phyloP scores from a whole-genome alignment of 1,139 yeast genomes.

The Pichia sp. region DNA sequence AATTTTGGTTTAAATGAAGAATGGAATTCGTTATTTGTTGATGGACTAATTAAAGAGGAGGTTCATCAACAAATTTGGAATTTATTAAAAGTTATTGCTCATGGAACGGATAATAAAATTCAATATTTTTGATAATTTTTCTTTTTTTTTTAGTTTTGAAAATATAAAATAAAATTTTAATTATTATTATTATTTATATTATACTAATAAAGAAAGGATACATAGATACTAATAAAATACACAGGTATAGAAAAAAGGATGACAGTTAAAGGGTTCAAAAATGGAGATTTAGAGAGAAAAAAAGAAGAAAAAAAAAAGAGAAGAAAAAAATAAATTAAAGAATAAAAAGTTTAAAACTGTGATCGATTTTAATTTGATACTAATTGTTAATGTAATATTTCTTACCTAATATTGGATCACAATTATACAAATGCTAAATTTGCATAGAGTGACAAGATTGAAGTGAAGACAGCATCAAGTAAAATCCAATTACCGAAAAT shows the following conservation, averaged over 20 bases:
- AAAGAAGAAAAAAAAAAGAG: not conserved
- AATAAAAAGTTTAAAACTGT: too few relatives aligned
- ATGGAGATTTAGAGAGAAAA: constrained; percentile 1
- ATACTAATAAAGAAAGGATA: constrained; percentile 6
- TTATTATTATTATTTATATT: not conserved
- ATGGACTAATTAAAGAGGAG: constrained; percentile 47
- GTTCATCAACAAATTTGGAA: constrained; percentile 37
- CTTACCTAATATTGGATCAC: not conserved
- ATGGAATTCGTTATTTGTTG: constrained; percentile 53
- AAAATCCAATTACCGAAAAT: constrained; percentile 45
- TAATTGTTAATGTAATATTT: not conserved
- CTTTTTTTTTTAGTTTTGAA: not conserved
- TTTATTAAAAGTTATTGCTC: constrained; percentile 13
- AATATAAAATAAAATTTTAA: constrained; percentile 3
- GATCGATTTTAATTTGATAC: not conserved
- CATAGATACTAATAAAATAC: constrained; percentile 15
- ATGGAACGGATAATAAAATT: constrained; percentile 13
- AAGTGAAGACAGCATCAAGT: constrained; percentile 43
- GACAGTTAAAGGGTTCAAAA: not conserved
- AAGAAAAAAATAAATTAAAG: not conserved
- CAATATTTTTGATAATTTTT: constrained; percentile 9
- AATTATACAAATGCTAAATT: constrained; percentile 27
- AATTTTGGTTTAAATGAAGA: constrained; percentile 34
- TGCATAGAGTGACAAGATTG: constrained; percentile 47
- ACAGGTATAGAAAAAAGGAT: constrained; percentile 1